Percentiles rank a stretch among this genome's conserved stretches.
Conservation (phyloP, 371 early-diverging fungal genomes). For the Nematocida sp. region DNA sequence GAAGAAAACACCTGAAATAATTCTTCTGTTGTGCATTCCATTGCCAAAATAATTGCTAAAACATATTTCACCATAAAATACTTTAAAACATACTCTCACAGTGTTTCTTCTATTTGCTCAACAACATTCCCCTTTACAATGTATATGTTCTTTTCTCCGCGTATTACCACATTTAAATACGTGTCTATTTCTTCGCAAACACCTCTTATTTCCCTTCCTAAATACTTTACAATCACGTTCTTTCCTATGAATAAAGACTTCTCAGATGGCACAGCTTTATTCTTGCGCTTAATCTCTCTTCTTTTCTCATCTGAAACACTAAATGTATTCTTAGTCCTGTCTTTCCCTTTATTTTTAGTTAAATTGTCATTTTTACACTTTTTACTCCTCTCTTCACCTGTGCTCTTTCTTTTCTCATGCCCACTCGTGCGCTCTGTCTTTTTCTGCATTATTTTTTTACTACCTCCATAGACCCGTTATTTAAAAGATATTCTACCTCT, state of each 20-base stretch:
- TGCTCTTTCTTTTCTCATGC: too few relatives aligned
- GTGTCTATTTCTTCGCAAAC: not conserved
- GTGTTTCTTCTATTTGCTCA: not conserved
- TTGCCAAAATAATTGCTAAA: not conserved
- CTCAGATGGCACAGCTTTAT: not conserved
- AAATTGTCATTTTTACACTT: not conserved
- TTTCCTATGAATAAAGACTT: not conserved
- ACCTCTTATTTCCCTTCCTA: conserved; percentile 4
- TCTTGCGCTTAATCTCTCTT: too few relatives aligned
- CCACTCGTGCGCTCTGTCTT: not conserved
- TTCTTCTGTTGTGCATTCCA: conserved; percentile 35
- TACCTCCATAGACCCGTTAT: conserved; percentile 25
- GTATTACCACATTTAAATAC: not conserved
- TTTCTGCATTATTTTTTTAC: conserved; percentile 8
- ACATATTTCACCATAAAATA: not conserved
- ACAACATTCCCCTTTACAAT: conserved; percentile 9
- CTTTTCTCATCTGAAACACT: too few relatives aligned
- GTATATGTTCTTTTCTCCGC: not conserved
- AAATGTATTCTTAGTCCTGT: not conserved
- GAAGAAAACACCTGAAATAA: not conserved
- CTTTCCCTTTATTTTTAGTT: not conserved
- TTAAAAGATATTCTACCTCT: conserved; percentile 34
- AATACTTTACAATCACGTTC: not conserved
- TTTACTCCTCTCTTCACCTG: too few relatives aligned
- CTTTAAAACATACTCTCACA: not conserved